Percentiles rank a stretch among this genome's conserved stretches.
Conservation (phyloP, 164 flowering plant species). For the Stephania cephalantha region DNA sequence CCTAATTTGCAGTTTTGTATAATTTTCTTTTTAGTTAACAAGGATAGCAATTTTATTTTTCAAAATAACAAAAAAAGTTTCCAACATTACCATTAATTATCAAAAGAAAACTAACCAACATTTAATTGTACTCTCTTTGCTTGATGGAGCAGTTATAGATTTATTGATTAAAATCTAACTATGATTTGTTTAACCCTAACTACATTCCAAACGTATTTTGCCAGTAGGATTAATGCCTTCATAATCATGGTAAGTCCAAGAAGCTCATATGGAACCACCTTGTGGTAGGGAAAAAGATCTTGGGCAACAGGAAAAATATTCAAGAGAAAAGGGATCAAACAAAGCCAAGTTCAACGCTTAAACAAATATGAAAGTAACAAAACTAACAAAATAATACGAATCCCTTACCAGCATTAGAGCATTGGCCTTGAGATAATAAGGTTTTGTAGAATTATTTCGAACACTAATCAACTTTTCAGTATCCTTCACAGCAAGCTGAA, state of each 20-base stretch:
- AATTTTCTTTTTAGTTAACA: no score
- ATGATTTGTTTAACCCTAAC: no score
- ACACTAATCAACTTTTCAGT: conserved; percentile 67
- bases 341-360: neutral
- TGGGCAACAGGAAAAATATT: neutral
- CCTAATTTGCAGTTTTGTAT: no score
- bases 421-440: conserved; percentile 67
- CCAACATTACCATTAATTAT: no score
- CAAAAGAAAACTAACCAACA: no score
- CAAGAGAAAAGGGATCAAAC: neutral
- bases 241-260: neutral
- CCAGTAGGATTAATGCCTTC: neutral
- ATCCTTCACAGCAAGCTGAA: conserved; percentile 92
- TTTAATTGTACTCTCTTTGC: no score
- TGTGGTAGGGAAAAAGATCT: neutral
- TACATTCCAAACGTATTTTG: no score
- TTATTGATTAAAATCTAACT: no score
- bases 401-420: conserved; percentile 71
- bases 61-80: no score
- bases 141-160: no score
- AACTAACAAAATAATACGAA: neutral
- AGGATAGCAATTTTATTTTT: no score
- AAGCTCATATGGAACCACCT: neutral
- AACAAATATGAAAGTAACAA: neutral
- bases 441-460: conserved; percentile 41